A percentile compares a stretch with the other conserved stretches of the same genome.
These are phyloP conservation scores for Luffa acutangula DNA, from an alignment of 306 rosid genomes.

Conservation along the genomic window DNA sequence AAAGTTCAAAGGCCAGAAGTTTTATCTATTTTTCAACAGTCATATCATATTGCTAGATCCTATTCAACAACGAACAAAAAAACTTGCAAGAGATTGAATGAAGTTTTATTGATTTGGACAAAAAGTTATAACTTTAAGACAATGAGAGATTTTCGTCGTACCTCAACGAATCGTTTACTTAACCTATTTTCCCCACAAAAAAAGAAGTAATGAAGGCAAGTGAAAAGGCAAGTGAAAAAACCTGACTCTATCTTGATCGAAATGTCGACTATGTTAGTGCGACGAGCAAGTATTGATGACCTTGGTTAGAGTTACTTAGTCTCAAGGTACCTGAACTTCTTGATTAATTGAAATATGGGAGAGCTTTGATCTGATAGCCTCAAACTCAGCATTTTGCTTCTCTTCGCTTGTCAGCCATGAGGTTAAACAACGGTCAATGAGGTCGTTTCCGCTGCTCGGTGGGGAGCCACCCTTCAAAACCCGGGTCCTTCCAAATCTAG, in stretches of 20 bases:
- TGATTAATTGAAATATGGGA: slow-evolving; percentile 37
- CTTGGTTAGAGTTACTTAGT: slow-evolving; percentile 2
- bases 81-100: neutral
- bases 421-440: slow-evolving; percentile 64
- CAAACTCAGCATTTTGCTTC: slow-evolving; percentile 57
- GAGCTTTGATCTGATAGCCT: slow-evolving; percentile 59
- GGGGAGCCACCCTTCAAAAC: slow-evolving; percentile 39
- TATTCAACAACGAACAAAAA: neutral
- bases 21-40: neutral
- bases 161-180: neutral
- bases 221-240: neutral
- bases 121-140: neutral
- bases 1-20: neutral
- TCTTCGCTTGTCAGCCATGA: slow-evolving; percentile 73
- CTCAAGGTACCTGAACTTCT: slow-evolving; percentile 33
- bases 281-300: neutral
- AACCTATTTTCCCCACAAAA: neutral
- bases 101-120: slow-evolving; percentile 1
- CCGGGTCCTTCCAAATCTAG: slow-evolving; percentile 48
- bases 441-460: slow-evolving; percentile 38
- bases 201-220: neutral
- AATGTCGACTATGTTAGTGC: neutral
- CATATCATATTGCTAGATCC: neutral
- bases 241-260: neutral
- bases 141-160: neutral